Conservation (phyloP, 202 grass and related monocot genomes). For the Hordeum pubiflorum region DNA sequence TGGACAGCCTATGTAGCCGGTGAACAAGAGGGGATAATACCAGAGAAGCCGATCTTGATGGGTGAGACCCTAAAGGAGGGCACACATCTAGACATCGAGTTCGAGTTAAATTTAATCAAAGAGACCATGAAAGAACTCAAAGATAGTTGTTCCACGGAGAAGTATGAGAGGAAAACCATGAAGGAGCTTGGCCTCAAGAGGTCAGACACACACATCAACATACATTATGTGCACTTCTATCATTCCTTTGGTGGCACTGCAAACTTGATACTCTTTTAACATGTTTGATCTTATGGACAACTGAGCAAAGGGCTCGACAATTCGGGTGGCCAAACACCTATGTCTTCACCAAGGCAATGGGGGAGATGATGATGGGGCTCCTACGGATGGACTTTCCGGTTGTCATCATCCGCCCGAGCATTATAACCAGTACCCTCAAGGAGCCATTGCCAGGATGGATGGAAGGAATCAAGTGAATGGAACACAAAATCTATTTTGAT, state of each 20-base stretch:
- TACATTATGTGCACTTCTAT: too few relatives aligned
- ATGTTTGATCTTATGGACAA: too few relatives aligned
- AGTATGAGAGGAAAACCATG: conserved; percentile 18
- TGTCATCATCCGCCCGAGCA: conserved; percentile 53
- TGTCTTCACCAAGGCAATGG: conserved; percentile 24
- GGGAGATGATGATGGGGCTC: conserved; percentile 51
- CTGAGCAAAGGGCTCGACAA: conserved; percentile 43
- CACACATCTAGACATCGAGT: conserved; percentile 49
- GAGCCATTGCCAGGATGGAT: not conserved
- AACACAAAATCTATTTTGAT: too few relatives aligned
- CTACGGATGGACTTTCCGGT: conserved; percentile 30
- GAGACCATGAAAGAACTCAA: conserved; percentile 30
- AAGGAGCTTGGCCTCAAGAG: not conserved
- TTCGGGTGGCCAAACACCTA: conserved; percentile 86
- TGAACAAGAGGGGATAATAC: conserved; percentile 36
- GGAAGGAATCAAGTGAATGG: not conserved
- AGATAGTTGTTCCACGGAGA: not conserved
- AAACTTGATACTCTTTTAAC: not conserved
- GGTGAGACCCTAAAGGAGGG: conserved; percentile 1
- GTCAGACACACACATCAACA: not conserved
- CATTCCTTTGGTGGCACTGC: too few relatives aligned
- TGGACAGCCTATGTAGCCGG: conserved; percentile 53
- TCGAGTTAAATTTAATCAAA: conserved; percentile 41
- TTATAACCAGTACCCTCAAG: conserved; percentile 31
- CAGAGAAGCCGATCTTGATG: conserved; percentile 44